Evolutionary conservation across 2,329 filamentous ascomycete species (phyloP), one percentile per base, ranked within the genome.

Genomic region (Bipolaris gigantea): DNA sequence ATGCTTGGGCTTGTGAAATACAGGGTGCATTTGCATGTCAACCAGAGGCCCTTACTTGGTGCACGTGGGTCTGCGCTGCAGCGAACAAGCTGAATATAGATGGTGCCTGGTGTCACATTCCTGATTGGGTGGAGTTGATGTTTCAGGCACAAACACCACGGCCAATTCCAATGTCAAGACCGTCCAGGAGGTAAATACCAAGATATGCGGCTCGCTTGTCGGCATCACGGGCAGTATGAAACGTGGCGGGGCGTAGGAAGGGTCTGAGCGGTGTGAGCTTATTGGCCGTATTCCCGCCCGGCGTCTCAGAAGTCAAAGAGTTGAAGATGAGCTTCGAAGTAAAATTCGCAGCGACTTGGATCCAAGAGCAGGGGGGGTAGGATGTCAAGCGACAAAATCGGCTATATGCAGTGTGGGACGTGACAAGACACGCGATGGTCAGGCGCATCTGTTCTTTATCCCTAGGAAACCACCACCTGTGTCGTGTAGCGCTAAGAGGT

Each of bases 61-160:
- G 38, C 30, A 34, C 30, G 45, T 27, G 43, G 33, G 33, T 23
- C 23, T n/a, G 34, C 35, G 50, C 50, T 50, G 27, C 43, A 48
- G 40, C 16, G 16, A 16, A 9, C 25, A 16, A 34, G 39, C 23
- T 30, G 25, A 23, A 5, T 40, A n/a, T 55, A 48, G 30, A 41
- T 25, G 50, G 41, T 41, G 45, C 18, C 48, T 45, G 54, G 46
- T 53, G 47, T 27, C 39, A 53, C 51, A 55, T 61, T 54, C 56
- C 49, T 59, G 36, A 57, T 60, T 54, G 51, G 59, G 46, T 36
- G 27, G 43, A 27, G 18, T 36, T 32, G 16, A 46, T 43, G 49
- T 53, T 59, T 54, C 50, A 50, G 32, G 25, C 41, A 25, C 11
- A 42, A 41, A 50, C 11, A 48, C 48, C 44, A 33, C 27, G 46